Evolutionary conservation across 164 flowering plant species (phyloP).

Genomic region (Chimonanthus praecox): DNA sequence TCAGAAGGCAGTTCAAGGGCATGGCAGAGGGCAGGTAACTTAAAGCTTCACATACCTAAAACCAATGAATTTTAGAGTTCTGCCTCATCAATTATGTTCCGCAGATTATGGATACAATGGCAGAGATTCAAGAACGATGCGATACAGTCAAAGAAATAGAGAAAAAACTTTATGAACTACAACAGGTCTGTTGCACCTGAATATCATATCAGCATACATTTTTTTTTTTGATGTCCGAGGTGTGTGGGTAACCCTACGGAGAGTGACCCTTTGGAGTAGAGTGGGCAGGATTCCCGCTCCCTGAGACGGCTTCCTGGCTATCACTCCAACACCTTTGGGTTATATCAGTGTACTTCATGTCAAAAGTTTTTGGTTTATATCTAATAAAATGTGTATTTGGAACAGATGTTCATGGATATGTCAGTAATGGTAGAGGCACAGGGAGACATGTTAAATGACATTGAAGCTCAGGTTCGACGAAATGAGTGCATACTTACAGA

Average conservation of each 20-base stretch:
- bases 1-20: constrained; percentile 73
- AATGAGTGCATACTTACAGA: no score
- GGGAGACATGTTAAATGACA: constrained; percentile 11
- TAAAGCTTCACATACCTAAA: not conserved
- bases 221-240: not conserved
- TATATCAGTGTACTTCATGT: no score
- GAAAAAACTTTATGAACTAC: constrained; percentile 6
- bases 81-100: not conserved
- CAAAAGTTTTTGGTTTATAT: not conserved
- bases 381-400: not conserved
- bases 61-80: not conserved
- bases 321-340: no score
- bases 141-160: constrained; percentile 11
- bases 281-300: no score
- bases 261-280: no score
- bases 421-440: constrained; percentile 10
- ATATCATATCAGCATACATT: not conserved
- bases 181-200: constrained; percentile 3
- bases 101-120: constrained; percentile 9
- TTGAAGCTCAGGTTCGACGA: constrained; percentile 7
- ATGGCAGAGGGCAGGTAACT: constrained; percentile 74
- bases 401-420: constrained; percentile 9
- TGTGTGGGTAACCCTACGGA: no score
- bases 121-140: constrained; percentile 7
- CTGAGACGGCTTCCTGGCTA: no score